Conservation (phyloP, 139 green algal species). For the Coccomyxa sp. region DNA sequence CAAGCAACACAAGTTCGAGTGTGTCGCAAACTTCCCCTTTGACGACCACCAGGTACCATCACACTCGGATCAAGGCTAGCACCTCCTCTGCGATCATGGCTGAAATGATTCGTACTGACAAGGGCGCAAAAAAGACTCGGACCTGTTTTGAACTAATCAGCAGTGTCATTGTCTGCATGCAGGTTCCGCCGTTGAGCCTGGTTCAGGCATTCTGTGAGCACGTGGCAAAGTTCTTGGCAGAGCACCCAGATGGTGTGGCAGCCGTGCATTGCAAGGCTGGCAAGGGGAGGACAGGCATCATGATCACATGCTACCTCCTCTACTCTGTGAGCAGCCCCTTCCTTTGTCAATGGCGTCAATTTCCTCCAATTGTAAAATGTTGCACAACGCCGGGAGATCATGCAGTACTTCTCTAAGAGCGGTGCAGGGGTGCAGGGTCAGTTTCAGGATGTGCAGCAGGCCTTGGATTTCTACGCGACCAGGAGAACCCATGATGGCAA, state of each 20-base stretch:
- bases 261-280: conserved; percentile 78
- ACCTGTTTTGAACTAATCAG: not conserved
- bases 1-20: conserved; percentile 17
- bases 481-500: conserved; percentile 44
- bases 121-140: not conserved
- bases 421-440: conserved; percentile 1
- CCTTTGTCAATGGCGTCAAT: not conserved
- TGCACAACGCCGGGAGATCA: not conserved
- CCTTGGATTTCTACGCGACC: conserved; percentile 36
- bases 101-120: not conserved
- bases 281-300: conserved; percentile 64
- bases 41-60: conserved; percentile 61
- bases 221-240: conserved; percentile 41
- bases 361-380: not conserved
- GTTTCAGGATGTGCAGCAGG: conserved; percentile 20
- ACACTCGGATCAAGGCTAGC: not conserved
- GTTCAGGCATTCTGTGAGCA: conserved; percentile 47
- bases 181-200: conserved; percentile 52
- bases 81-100: not conserved
- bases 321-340: conserved; percentile 26
- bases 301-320: conserved; percentile 60
- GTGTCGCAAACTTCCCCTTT: conserved; percentile 47
- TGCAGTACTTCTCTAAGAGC: not conserved
- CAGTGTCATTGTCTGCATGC: conserved; percentile 11
- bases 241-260: conserved; percentile 35